Conservation (phyloP, 148 eudicot species). For the Pharnaceum exiguum region DNA sequence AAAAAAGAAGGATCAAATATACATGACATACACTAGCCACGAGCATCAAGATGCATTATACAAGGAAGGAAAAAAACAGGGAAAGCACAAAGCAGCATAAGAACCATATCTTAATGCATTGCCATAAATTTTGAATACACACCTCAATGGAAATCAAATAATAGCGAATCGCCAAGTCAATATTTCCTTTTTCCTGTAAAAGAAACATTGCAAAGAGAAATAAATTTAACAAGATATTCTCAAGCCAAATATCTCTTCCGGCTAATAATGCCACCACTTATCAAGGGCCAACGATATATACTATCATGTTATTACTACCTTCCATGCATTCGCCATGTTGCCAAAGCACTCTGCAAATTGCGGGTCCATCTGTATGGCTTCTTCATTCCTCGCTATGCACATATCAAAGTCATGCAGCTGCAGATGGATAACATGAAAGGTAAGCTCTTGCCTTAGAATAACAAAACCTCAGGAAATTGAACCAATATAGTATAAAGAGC, state of each 20-base stretch:
- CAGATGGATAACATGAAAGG: slow-evolving; percentile 9
- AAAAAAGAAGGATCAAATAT: too few species aligned
- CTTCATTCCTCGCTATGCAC: slow-evolving; percentile 89
- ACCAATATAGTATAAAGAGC: background rate
- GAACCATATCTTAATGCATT: too few species aligned
- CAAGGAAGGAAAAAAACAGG: too few species aligned
- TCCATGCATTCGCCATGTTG: slow-evolving; percentile 98
- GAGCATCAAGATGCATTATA: too few species aligned
- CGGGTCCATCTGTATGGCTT: slow-evolving; percentile 80
- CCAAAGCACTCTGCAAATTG: slow-evolving; percentile 95
- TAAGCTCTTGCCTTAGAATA: background rate
- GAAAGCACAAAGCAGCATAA: too few species aligned
- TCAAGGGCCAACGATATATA: background rate
- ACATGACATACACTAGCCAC: too few species aligned
- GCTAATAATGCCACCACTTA: background rate
- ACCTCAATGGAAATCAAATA: slow-evolving; percentile 92
- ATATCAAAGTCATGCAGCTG: slow-evolving; percentile 88
- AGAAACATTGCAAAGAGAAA: background rate
- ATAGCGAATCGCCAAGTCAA: slow-evolving; percentile 84
- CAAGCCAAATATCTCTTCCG: background rate
- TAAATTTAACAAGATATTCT: background rate
- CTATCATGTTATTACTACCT: slow-evolving; percentile 38
- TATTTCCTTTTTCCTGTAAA: slow-evolving; percentile 83
- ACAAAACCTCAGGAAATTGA: background rate
- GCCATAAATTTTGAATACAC: slow-evolving; percentile 3